A percentile compares a stretch with the other conserved stretches of the same genome.
Conservation (phyloP, 768 basidiomycete species). For the Tulasnella sp. region DNA sequence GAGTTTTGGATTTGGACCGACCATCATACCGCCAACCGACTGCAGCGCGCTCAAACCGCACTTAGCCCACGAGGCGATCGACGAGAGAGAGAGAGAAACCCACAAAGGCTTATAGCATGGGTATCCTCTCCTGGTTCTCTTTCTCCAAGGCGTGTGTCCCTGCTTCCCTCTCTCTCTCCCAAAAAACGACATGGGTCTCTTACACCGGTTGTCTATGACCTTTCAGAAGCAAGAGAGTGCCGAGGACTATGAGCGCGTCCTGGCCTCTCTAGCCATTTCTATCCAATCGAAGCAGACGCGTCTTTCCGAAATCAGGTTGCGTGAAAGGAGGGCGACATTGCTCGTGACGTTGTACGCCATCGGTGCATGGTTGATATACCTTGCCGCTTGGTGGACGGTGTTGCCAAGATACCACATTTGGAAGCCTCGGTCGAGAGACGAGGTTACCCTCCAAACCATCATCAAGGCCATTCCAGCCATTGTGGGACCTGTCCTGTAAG, state of each 20-base stretch:
- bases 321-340: constrained; percentile 69
- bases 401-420: constrained; percentile 14
- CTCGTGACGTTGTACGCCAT: constrained; percentile 69
- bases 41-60: too few species aligned
- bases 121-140: too few species aligned
- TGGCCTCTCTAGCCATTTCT: constrained; percentile 52
- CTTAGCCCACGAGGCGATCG: too few species aligned
- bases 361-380: constrained; percentile 48
- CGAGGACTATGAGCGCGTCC: constrained; percentile 68
- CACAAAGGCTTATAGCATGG: too few species aligned
- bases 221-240: constrained; percentile 34
- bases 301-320: constrained; percentile 72
- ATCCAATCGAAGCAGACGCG: constrained; percentile 63
- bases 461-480: constrained; percentile 43
- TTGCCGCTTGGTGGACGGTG: constrained; percentile 24
- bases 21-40: too few species aligned
- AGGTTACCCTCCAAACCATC: constrained; percentile 25
- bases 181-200: too few species aligned
- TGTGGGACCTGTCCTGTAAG: constrained; percentile 69
- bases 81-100: too few species aligned
- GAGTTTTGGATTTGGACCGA: too few species aligned
- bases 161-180: too few species aligned
- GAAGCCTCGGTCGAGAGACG: constrained; percentile 8
- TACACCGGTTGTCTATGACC: too few species aligned
- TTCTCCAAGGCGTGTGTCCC: too few species aligned